Conservation (phyloP, 768 basidiomycete species). For the Leccinum arenicola region DNA sequence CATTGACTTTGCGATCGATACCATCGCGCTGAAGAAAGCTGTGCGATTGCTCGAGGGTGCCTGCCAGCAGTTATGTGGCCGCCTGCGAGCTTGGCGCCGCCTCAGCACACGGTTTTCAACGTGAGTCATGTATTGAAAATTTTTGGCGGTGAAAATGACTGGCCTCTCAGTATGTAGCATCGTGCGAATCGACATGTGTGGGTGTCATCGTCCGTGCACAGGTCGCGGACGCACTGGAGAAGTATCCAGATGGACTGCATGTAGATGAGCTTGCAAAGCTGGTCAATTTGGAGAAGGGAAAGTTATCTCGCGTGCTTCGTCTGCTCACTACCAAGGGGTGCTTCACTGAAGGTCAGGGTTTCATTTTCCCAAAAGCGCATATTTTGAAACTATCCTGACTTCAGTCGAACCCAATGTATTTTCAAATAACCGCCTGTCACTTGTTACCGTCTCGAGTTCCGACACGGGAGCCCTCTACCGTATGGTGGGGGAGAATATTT, state of each 20-base stretch:
- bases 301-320: constrained; percentile 31
- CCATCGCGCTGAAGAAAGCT: constrained; percentile 23
- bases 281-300: constrained; percentile 24
- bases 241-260: constrained; percentile 27
- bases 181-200: constrained; percentile 28
- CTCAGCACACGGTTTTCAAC: constrained; percentile 27
- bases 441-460: constrained; percentile 19
- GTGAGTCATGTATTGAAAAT: constrained; percentile 5
- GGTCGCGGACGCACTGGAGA: constrained; percentile 9
- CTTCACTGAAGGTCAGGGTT: background rate
- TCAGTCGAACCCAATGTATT: constrained; percentile 27
- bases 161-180: constrained; percentile 9
- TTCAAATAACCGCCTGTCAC: constrained; percentile 34
- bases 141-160: background rate
- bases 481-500: constrained; percentile 7
- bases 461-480: constrained; percentile 7
- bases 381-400: background rate
- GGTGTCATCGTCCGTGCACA: background rate
- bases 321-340: constrained; percentile 30
- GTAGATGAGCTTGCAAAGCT: constrained; percentile 23
- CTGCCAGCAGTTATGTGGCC: constrained; percentile 28
- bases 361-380: background rate
- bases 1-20: constrained; percentile 20
- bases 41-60: constrained; percentile 26
- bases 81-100: constrained; percentile 24